Conservation (phyloP, 2,329 filamentous ascomycete species). For the Botryotinia globosa region DNA sequence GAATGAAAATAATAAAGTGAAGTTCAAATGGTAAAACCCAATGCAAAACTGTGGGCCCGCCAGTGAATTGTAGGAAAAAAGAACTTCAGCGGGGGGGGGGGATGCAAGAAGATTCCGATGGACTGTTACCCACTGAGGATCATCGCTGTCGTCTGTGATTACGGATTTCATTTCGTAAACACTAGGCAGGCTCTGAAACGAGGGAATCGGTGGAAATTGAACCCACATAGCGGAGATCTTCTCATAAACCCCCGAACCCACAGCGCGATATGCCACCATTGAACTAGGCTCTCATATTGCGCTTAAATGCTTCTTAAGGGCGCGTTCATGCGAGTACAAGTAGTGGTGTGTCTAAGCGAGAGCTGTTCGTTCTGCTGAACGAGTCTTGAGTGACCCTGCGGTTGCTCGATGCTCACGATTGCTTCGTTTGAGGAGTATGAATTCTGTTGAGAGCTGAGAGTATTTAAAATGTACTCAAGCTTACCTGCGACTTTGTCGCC, state of each 20-base stretch:
- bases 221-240: not conserved
- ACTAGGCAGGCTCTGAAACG: not conserved
- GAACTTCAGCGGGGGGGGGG: fast-evolving
- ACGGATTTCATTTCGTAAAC: not conserved
- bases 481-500: fast-evolving
- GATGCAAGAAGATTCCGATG: not conserved
- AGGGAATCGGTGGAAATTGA: not conserved
- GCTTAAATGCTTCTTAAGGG: not conserved
- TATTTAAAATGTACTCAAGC: not conserved
- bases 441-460: not conserved
- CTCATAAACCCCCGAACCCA: too few relatives aligned
- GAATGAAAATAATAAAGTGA: too few relatives aligned
- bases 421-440: fast-evolving
- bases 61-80: not conserved
- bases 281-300: not conserved
- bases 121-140: not conserved
- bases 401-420: not conserved
- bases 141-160: not conserved
- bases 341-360: not conserved
- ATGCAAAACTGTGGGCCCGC: not conserved
- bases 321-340: not conserved
- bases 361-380: not conserved
- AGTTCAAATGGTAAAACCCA: too few relatives aligned
- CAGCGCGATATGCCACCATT: not conserved
- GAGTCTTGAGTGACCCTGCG: too few relatives aligned